Evolutionary conservation across 1,284 basidiomycete genomes (phyloP), one percentile per base, ranked within the genome.

Genomic region (Fomitopsis schrenkii): DNA sequence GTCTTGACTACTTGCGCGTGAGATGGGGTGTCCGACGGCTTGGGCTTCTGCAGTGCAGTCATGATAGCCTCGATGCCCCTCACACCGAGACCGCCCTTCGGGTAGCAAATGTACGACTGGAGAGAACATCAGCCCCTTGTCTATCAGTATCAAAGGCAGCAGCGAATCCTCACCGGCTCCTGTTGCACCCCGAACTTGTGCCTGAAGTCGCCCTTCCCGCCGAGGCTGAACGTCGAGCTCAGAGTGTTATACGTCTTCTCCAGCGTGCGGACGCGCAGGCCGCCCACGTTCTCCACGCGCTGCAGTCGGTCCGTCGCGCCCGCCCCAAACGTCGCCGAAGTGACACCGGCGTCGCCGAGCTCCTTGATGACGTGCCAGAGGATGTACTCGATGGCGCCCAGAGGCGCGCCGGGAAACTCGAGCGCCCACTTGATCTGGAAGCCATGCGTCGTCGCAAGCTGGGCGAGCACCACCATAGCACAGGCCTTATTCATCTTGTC

Each of bases 361-460:
- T 77, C 73, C 60, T 79, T 75, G 64, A 85, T 76, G 10, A 83
- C 83, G 45, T 77, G 70, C 46, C 79, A 65, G 55, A 85, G 75
- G 61, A 82, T 78, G 64, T 81, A 75, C 74, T 77, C 73, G 68
- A 77, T 72, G 17, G 82, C 77, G 59, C 83, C 83, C 36, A 75
- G 72, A n/a, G 81, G 80, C 7, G 81, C 79, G 36, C 74, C 76
- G 9, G 83, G 82, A 74, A 85, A 86, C 66, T 82, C 81, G 45
- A 85, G 74, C 2, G 82, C 79, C 80, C 82, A 86, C 70, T 86
- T 86, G 71, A 85, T 79, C 69, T 86, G 84, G 71, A 77, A 80
- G 5, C 83, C 83, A 61, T 82, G 74, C 60, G 74, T 69, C 4
- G 80, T 75, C 5, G 82, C 74, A 15, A 86, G 76, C 70, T 83